Percentiles rank a stretch among this genome's conserved stretches.
These are phyloP conservation scores for Fomes fomentarius DNA, from an alignment of 1,284 basidiomycete genomes.

Conservation along the genomic window DNA sequence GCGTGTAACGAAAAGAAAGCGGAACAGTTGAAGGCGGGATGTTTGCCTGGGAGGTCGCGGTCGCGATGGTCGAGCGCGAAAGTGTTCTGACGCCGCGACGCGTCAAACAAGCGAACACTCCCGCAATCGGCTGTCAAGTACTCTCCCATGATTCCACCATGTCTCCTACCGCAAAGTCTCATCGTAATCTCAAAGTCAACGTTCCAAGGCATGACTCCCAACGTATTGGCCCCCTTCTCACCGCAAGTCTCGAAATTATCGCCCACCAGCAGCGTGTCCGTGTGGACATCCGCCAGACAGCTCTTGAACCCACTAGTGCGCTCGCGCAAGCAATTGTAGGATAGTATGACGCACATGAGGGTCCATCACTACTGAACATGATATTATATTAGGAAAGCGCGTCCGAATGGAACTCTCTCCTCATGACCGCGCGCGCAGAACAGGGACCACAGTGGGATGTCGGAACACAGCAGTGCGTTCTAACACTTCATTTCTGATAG, in stretches of 20 bases:
- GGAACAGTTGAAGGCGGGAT: background rate
- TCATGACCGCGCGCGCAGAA: constrained; percentile 75
- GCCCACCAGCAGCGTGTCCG: constrained; percentile 52
- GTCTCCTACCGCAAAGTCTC: constrained; percentile 56
- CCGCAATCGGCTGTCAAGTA: too few species aligned
- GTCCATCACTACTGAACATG: too few species aligned
- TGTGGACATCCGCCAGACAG: constrained; percentile 63
- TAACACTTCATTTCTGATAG: background rate
- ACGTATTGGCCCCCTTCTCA: constrained; percentile 64
- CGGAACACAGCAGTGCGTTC: constrained; percentile 74
- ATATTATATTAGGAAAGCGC: constrained; percentile 86
- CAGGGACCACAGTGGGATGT: constrained; percentile 86
- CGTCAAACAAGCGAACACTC: constrained; percentile 15
- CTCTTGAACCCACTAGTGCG: constrained; percentile 51
- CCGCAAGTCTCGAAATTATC: constrained; percentile 55
- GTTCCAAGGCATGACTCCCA: constrained; percentile 79
- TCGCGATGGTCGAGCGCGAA: constrained; percentile 20
- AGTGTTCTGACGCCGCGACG: constrained; percentile 12
- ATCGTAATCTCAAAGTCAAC: constrained; percentile 57
- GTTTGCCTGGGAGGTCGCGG: background rate
- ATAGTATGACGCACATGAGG: constrained; percentile 27
- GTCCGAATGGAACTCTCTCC: constrained; percentile 82
- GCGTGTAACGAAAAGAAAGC: background rate
- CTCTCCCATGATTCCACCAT: constrained; percentile 38
- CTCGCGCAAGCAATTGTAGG: constrained; percentile 64